Percentiles rank a stretch among this genome's conserved stretches.
phyloP scores from a whole-genome alignment of 805 yeast species.

The Barnettozyma populi region DNA sequence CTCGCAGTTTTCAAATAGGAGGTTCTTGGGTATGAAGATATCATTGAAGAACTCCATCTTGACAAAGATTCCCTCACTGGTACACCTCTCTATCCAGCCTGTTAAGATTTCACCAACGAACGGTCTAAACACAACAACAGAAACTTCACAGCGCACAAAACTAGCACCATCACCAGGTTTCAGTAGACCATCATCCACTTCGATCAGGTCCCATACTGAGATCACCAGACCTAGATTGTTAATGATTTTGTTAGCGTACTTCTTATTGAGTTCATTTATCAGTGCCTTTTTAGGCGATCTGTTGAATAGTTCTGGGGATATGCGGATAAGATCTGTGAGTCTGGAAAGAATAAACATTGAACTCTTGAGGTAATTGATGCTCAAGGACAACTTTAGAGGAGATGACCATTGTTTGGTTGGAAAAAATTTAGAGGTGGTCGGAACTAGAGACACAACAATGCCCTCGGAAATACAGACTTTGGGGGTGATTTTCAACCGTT shows the following conservation, averaged over 20 bases:
- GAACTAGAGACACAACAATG: not conserved
- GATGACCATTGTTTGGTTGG: not conserved
- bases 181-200: slow-evolving; percentile 82
- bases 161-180: slow-evolving; percentile 95
- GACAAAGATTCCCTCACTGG: slow-evolving; percentile 79
- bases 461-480: not conserved
- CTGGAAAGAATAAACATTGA: slow-evolving; percentile 80
- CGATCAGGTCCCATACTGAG: slow-evolving; percentile 75
- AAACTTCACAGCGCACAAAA: slow-evolving; percentile 65
- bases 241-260: slow-evolving; percentile 81
- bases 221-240: slow-evolving; percentile 81
- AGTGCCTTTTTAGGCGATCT: slow-evolving; percentile 68
- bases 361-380: not conserved
- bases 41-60: slow-evolving; percentile 88
- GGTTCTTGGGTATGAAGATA: slow-evolving; percentile 77
- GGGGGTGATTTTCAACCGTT: too few relatives aligned
- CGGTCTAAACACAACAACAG: slow-evolving; percentile 84
- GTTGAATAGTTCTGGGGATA: slow-evolving; percentile 81
- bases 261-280: slow-evolving; percentile 72
- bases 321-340: slow-evolving; percentile 77
- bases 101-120: slow-evolving; percentile 89
- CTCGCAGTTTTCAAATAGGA: slow-evolving; percentile 72
- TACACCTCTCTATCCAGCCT: slow-evolving; percentile 90
- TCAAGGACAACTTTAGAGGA: not conserved
- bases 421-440: not conserved